phyloP scores from a whole-genome alignment of 192 early-diverging fungal species.

The Glomus cerebriforme region DNA sequence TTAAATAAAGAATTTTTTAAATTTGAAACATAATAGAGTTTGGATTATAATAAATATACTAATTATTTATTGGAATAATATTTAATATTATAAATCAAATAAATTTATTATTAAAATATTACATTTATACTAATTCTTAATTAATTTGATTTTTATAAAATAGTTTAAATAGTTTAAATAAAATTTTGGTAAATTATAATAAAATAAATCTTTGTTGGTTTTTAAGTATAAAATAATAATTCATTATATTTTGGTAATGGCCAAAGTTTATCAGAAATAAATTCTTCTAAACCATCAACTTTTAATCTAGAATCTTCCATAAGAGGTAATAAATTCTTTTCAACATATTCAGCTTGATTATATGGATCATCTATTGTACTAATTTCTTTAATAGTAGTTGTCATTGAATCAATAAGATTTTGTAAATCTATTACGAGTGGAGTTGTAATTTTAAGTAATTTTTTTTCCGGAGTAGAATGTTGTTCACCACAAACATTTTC shows the following conservation, averaged over 20 bases:
- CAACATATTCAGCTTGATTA: conserved; percentile 66
- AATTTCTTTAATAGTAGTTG: conserved; percentile 57
- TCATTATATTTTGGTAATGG: conserved; percentile 97
- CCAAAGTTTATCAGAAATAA: conserved; percentile 92
- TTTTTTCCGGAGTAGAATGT: conserved; percentile 68
- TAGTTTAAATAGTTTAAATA: too few relatives aligned
- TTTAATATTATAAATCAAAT: too few relatives aligned
- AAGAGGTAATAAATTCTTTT: conserved; percentile 59
- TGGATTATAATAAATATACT: too few relatives aligned
- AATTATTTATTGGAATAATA: too few relatives aligned
- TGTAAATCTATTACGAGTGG: conserved; percentile 62
- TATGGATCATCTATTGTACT: conserved; percentile 58
- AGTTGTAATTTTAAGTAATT: conserved; percentile 67
- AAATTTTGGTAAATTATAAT: too few relatives aligned
- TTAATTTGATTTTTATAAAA: too few relatives aligned
- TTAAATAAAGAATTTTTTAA: too few relatives aligned
- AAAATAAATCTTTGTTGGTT: too few relatives aligned
- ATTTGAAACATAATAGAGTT: too few relatives aligned
- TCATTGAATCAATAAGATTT: conserved; percentile 56
- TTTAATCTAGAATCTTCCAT: conserved; percentile 72
- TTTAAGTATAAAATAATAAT: conserved; percentile 73
- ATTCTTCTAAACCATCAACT: conserved; percentile 78
- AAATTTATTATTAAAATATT: too few relatives aligned
- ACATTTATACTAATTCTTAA: too few relatives aligned
- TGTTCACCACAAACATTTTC: conserved; percentile 50